A percentile compares a stretch with the other conserved stretches of the same genome.
Evolutionary conservation across 148 eudicot genomes (phyloP).

Genomic region (Cornus controversa): DNA sequence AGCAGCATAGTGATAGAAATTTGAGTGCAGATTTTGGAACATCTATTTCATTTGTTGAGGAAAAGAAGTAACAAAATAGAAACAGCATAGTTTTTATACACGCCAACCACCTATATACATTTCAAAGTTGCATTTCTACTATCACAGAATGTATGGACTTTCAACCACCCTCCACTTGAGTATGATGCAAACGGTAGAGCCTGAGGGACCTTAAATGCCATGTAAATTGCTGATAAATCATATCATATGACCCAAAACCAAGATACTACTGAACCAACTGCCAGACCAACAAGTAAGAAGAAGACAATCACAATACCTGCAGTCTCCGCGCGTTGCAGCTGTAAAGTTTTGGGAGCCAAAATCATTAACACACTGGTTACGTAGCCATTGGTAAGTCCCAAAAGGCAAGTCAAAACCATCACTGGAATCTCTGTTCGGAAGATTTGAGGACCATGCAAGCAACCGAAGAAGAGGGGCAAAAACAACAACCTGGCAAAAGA

Average conservation of each 20-base stretch:
- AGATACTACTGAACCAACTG: constrained; percentile 78
- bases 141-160: too few relatives aligned
- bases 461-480: constrained; percentile 67
- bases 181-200: too few relatives aligned
- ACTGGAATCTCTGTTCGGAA: constrained; percentile 87
- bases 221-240: too few relatives aligned
- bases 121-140: too few relatives aligned
- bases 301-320: constrained; percentile 74
- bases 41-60: too few relatives aligned
- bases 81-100: too few relatives aligned
- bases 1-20: too few relatives aligned
- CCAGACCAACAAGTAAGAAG: constrained; percentile 77
- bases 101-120: too few relatives aligned
- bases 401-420: constrained; percentile 66
- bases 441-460: constrained; percentile 80
- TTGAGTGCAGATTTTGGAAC: too few relatives aligned
- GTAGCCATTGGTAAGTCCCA: constrained; percentile 93
- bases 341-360: constrained; percentile 74
- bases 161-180: too few relatives aligned
- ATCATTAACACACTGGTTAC: constrained; percentile 78
- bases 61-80: too few relatives aligned
- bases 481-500: constrained; percentile 66
- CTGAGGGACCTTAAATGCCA: too few relatives aligned
- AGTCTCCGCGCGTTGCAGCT: constrained; percentile 64
- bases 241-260: constrained; percentile 90